Base-by-base conservation (phyloP, 768 basidiomycete genomes). In the Hortiboletus campestris region DNA sequence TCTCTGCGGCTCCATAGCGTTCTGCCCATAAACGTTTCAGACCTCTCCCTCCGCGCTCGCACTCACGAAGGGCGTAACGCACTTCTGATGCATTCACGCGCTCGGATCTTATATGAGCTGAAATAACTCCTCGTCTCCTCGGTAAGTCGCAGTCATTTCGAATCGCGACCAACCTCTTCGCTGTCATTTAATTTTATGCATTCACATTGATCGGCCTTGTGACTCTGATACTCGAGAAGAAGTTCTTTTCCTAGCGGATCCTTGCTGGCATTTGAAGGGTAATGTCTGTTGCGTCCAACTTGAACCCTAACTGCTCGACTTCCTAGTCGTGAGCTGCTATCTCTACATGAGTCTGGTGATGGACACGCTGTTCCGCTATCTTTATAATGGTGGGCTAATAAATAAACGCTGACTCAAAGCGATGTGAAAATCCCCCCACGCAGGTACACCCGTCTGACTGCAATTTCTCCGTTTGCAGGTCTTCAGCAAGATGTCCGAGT, bases 401-500 rank as follows among this genome's bases (percentile, higher is more conserved):
- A 40, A 42, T 35, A 32, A 45, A 34, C 39, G 2, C 25, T 29
- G 35, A 14, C 35, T 10, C 28, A 13, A 31, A 16, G 34, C 11
- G 14, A 36, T 34, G 16, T 36, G 25, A 25, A 25, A 13, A 5
- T 16, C 32, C 2, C 28, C 16, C n/a, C 17, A 10, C 11, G 12
- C 19, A 52, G 31, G 38, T 43, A 28, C 46, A 40, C 20, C 39
- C 32, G 25, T 49, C 34, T 36, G 43, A 43, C 28, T 55, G n/a
- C 36, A 32, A 11, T 29, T 19, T 40, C 43, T 28, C 20, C 17
- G 2, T 32, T 45, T 39, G 40, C 40, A 29, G 48, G 4, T 13
- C 42, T 28, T 25, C 20, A 40, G 16, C n/a, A 46, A 32, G 35
- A 67, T 70, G 54, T 36, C 53, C 16, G 31, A 43, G 65, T 44